These are phyloP conservation scores for Tolypocladium sp. DNA, from an alignment of 2,329 filamentous ascomycete genomes.

Conservation along the genomic window DNA sequence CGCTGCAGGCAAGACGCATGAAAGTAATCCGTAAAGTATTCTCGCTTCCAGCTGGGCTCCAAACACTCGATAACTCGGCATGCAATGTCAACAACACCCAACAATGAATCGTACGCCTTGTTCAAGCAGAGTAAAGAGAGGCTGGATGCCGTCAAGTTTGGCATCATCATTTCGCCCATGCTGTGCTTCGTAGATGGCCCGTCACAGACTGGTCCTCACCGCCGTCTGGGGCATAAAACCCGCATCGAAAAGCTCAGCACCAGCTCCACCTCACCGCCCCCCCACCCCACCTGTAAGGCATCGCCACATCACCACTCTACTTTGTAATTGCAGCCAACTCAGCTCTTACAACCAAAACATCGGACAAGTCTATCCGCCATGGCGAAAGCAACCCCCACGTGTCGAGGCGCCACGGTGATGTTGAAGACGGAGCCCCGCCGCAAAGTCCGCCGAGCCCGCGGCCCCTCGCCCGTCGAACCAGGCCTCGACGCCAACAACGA, in stretches of 20 bases:
- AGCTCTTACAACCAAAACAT: not conserved
- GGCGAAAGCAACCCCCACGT: constrained; percentile 47
- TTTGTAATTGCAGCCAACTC: not conserved
- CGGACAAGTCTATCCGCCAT: constrained; percentile 25
- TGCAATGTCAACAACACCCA: not conserved
- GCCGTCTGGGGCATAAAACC: not conserved
- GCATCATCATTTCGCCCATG: not conserved
- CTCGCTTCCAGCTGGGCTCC: too few relatives aligned
- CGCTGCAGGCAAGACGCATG: not conserved
- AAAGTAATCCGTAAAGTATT: too few relatives aligned
- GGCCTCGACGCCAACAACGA: constrained; percentile 50
- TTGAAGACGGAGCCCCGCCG: constrained; percentile 43
- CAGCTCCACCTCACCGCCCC: too few relatives aligned
- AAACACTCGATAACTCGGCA: not conserved
- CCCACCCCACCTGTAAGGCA: too few relatives aligned
- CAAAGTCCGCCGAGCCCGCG: constrained; percentile 62
- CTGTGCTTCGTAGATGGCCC: not conserved
- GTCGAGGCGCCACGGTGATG: constrained; percentile 54
- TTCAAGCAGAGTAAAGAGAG: not conserved
- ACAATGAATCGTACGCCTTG: too few relatives aligned
- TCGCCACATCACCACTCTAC: not conserved
- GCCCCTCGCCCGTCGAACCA: constrained; percentile 67
- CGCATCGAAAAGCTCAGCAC: not conserved
- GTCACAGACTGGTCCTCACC: not conserved
- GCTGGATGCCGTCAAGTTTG: not conserved